A percentile compares a stretch with the other conserved stretches of the same genome.
These are phyloP conservation scores for Waltiozyma solani DNA, from an alignment of 1,139 yeast genomes.

Conservation along the genomic window DNA sequence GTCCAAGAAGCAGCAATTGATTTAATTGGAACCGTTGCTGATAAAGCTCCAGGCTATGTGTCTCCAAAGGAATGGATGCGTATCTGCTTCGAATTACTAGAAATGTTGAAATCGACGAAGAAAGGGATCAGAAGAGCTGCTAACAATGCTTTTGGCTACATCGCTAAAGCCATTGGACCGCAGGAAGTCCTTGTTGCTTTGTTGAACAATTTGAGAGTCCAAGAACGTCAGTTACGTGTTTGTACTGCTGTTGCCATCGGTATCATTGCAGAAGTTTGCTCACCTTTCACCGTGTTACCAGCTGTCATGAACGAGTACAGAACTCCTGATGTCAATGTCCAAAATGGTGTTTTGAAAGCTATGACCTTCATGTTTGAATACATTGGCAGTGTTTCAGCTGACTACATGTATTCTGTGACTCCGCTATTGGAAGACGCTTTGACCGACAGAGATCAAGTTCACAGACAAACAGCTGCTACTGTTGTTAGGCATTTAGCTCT, in stretches of 20 bases:
- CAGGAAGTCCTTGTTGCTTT: conserved; percentile 86
- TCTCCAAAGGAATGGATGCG: conserved; percentile 98
- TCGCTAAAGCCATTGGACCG: conserved; percentile 92
- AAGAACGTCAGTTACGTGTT: conserved; percentile 92
- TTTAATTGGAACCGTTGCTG: conserved; percentile 77
- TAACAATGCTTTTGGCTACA: conserved; percentile 82
- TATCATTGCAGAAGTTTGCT: conserved; percentile 89
- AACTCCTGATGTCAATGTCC: conserved; percentile 88
- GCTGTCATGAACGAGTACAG: conserved; percentile 94
- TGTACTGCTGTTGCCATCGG: conserved; percentile 98
- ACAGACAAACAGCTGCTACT: conserved; percentile 91
- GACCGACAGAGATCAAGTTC: conserved; percentile 85
- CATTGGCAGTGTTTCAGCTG: conserved; percentile 73
- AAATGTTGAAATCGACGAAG: conserved; percentile 78
- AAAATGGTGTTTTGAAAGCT: conserved; percentile 90
- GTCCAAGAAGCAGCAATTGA: conserved; percentile 83
- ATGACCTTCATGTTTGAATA: conserved; percentile 92
- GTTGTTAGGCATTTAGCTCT: conserved; percentile 77
- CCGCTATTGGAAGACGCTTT: conserved; percentile 86
- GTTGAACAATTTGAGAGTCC: conserved; percentile 77
- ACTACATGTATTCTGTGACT: conserved; percentile 72
- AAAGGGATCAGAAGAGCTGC: conserved; percentile 79
- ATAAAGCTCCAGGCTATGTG: conserved; percentile 73
- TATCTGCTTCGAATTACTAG: conserved; percentile 83
- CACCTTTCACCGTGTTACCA: conserved; percentile 93